These are phyloP conservation scores for Escovopsis sp. DNA, from an alignment of 2,329 filamentous ascomycete species.

Conservation along the genomic window DNA sequence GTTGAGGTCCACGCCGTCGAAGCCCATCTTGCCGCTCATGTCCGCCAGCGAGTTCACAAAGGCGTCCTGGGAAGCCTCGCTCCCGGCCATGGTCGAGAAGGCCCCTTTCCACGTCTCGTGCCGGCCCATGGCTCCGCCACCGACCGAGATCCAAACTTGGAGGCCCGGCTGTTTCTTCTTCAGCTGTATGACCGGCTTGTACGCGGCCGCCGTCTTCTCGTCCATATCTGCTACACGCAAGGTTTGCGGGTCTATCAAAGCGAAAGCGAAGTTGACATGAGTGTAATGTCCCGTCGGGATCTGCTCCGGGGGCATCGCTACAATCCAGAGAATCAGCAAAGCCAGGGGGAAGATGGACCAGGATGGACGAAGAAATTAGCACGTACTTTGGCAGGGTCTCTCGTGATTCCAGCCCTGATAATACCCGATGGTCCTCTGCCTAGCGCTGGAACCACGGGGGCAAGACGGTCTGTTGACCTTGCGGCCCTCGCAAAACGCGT, in stretches of 20 bases:
- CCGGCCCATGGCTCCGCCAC: slow-evolving; percentile 21
- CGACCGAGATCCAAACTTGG: slow-evolving; percentile 7
- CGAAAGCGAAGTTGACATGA: slow-evolving; percentile 22
- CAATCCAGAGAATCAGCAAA: neutral
- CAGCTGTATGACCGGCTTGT: slow-evolving; percentile 1
- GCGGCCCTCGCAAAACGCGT: slow-evolving; percentile 12
- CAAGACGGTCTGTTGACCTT: slow-evolving; percentile 7
- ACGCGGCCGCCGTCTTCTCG: slow-evolving; percentile 1
- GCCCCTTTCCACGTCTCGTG: slow-evolving; percentile 12
- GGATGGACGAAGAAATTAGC: neutral
- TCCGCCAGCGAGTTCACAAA: slow-evolving; percentile 23
- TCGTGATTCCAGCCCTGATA: slow-evolving; percentile 16
- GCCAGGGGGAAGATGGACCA: neutral
- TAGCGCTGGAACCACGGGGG: neutral
- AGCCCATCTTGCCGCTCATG: slow-evolving; percentile 13
- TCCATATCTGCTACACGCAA: slow-evolving; percentile 7
- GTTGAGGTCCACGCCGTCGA: slow-evolving; percentile 19
- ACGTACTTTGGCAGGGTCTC: slow-evolving; percentile 10
- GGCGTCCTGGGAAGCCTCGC: slow-evolving; percentile 10
- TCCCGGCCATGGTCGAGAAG: slow-evolving; percentile 12
- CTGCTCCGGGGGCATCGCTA: slow-evolving; percentile 10
- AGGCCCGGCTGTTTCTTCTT: neutral
- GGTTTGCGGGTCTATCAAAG: slow-evolving; percentile 17
- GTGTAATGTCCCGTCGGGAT: slow-evolving; percentile 15
- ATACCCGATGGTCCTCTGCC: slow-evolving; percentile 16